These are phyloP conservation scores for Geranium rotundifolium DNA, from an alignment of 345 rosid species.

Conservation along the genomic window DNA sequence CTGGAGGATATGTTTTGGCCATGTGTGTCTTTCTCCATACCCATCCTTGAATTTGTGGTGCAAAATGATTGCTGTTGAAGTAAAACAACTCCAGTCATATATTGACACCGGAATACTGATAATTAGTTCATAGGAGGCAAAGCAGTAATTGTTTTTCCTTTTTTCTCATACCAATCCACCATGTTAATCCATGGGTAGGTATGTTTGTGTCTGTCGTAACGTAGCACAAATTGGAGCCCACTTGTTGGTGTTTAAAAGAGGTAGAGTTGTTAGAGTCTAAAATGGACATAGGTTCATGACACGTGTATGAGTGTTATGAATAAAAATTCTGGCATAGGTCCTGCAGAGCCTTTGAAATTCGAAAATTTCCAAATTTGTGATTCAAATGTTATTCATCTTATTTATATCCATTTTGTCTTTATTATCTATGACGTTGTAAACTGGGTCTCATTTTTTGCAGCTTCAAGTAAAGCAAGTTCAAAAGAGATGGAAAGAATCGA, in stretches of 20 bases:
- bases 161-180: too few species aligned
- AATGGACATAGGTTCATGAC: not conserved
- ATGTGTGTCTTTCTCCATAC: too few species aligned
- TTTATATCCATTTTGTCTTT: not conserved
- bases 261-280: not conserved
- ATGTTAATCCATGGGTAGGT: too few species aligned
- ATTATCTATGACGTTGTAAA: not conserved
- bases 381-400: not conserved
- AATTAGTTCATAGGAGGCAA: too few species aligned
- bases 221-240: not conserved
- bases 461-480: conserved; percentile 74
- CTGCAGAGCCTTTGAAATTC: not conserved
- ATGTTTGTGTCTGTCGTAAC: too few species aligned
- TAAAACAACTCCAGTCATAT: too few species aligned
- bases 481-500: conserved; percentile 94
- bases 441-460: conserved; percentile 24
- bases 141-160: too few species aligned
- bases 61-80: too few species aligned
- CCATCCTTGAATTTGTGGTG: too few species aligned
- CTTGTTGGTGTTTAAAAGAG: not conserved
- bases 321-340: too few species aligned
- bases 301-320: not conserved
- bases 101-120: too few species aligned
- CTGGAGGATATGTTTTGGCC: too few species aligned
- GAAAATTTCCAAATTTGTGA: not conserved